Base-by-base conservation (phyloP, 495 filamentous ascomycete genomes). In the Cryomyces antarcticus region DNA sequence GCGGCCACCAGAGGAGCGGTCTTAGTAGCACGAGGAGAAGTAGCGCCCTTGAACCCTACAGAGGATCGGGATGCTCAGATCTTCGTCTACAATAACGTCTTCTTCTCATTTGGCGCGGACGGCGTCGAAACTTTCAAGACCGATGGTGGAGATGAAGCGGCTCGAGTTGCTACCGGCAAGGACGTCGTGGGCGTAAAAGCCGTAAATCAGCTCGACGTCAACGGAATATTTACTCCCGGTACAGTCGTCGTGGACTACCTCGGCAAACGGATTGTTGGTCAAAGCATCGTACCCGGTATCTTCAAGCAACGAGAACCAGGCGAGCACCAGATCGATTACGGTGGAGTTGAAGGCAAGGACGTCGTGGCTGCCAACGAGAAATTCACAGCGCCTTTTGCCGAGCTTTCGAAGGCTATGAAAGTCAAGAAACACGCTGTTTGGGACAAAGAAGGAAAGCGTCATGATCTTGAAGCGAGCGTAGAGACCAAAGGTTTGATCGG, bases 21-120 rank as follows among this genome's bases (percentile, higher is more conserved):
- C 30, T 62, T 96, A 37, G 86, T 99, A 45, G 88, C 85, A 27
- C 74, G 81, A 44, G 92, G 88, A 31, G 92, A 99, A 58, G 77
- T 99, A 42, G 79, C 86, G 31, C 85, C 92, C n/a, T 63, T 99
- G 41, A 99, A 99, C 61, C 92, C 92, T 6, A 96, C 88, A 0
- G 92, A 99, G 61, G 75, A 66, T 40, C 72, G 67, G 38, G 86
- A 96, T 59, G 92, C 92, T 3, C 92, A 96, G 63, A 99, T 99
- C 48, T 99, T 94, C 56, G 86, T 99, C 11, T 96, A 95, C 63
- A 96, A 96, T 66, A 96, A 96, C 62, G 80, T 99, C 45, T 99
- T 99, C 67, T 96, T 88, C 67, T 96, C 89, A 3, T 95, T 93
- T 53, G 92, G 92, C 48, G 89, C 88, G 36, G 92, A 99, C 57